A percentile compares a stretch with the other conserved stretches of the same genome.
phyloP scores from a whole-genome alignment of 2,329 filamentous ascomycete species.

The Xenosphaeropsis pyriputrescens region DNA sequence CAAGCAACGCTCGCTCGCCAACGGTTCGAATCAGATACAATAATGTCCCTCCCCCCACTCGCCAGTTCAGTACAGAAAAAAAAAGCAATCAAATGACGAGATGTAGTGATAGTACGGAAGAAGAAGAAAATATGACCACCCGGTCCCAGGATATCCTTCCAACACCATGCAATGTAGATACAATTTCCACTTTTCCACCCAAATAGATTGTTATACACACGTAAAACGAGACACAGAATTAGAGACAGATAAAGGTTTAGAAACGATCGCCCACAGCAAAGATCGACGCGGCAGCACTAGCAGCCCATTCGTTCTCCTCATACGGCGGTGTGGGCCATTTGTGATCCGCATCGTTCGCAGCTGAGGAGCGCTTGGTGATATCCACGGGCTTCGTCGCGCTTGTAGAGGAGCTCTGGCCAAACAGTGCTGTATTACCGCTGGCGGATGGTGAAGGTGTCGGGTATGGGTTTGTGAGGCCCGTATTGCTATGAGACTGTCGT shows the following conservation, averaged over 20 bases:
- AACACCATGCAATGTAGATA: constrained; percentile 20
- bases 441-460: constrained; percentile 64
- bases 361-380: constrained; percentile 41
- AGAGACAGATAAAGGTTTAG: constrained; percentile 19
- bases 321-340: constrained; percentile 96
- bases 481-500: constrained; percentile 49
- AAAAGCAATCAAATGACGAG: too few relatives aligned
- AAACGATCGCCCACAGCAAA: constrained; percentile 56
- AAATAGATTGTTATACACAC: constrained; percentile 7
- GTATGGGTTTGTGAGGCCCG: constrained; percentile 45
- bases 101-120: constrained; percentile 1
- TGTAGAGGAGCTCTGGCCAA: constrained; percentile 41
- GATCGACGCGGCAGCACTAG: constrained; percentile 68
- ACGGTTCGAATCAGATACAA: too few relatives aligned
- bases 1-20: too few relatives aligned
- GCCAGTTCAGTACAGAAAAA: too few relatives aligned
- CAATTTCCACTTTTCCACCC: constrained; percentile 13
- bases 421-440: constrained; percentile 63
- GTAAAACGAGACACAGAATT: too few relatives aligned
- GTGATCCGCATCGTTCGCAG: constrained; percentile 32
- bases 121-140: neutral
- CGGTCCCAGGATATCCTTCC: constrained; percentile 7
- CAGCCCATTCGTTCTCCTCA: constrained; percentile 84
- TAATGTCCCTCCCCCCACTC: too few relatives aligned
- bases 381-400: constrained; percentile 55